phyloP scores from a whole-genome alignment of 164 flowering plant species.

The Aristolochia californica region DNA sequence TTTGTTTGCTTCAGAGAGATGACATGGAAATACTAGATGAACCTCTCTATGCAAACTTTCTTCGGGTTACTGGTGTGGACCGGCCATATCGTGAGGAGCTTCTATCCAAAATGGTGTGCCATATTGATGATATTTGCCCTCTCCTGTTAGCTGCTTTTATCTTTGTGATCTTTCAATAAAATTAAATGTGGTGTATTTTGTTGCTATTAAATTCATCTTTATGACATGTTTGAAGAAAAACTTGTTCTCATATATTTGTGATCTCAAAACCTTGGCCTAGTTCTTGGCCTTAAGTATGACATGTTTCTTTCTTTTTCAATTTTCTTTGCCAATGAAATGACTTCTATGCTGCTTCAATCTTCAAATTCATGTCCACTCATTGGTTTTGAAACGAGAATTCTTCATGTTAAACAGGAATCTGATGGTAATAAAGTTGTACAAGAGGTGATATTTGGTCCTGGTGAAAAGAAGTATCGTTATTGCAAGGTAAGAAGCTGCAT shows the following conservation, averaged over 20 bases:
- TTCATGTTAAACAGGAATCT: conserved; percentile 40
- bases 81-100: conserved; percentile 80
- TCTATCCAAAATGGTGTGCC: conserved; percentile 64
- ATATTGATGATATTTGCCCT: neutral
- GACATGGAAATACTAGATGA: conserved; percentile 96
- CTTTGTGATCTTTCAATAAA: no score
- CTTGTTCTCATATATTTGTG: no score
- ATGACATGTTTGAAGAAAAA: no score
- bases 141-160: no score
- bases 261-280: no score
- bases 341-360: neutral
- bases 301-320: neutral
- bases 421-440: conserved; percentile 73
- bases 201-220: no score
- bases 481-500: conserved; percentile 53
- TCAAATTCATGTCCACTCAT: neutral
- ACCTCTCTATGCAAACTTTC: conserved; percentile 79
- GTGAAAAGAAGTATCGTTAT: conserved; percentile 57
- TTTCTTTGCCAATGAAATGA: neutral
- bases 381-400: neutral
- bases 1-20: conserved; percentile 40
- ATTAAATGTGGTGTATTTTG: no score
- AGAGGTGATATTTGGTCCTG: conserved; percentile 72
- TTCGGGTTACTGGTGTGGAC: conserved; percentile 53
- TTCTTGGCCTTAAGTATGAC: no score